A percentile compares a stretch with the other conserved stretches of the same genome.
These are phyloP conservation scores for Gardenia jasminoides DNA, from an alignment of 257 asterid species.

Conservation along the genomic window DNA sequence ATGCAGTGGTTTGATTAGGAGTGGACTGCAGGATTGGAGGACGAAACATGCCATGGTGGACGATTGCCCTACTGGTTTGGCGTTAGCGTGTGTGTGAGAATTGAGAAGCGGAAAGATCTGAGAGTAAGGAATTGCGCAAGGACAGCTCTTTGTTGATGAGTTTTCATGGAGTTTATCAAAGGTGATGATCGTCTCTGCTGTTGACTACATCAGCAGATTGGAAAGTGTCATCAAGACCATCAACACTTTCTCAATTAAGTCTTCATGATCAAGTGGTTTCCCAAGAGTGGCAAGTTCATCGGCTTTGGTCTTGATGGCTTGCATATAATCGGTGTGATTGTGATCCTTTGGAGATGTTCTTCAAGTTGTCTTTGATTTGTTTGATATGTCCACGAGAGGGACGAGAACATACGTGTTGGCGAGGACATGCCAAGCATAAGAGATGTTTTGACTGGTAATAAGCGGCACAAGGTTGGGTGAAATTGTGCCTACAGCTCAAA, in stretches of 20 bases:
- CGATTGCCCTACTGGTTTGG: too few relatives aligned
- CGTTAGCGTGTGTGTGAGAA: too few relatives aligned
- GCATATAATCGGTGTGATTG: neutral
- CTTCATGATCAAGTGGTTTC: conserved; percentile 5
- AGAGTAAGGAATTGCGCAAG: neutral
- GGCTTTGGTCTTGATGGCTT: neutral
- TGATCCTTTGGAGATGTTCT: neutral
- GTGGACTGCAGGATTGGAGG: too few relatives aligned
- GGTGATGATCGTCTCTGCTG: neutral
- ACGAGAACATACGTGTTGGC: neutral
- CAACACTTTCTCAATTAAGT: neutral
- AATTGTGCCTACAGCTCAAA: too few relatives aligned
- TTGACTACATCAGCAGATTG: neutral
- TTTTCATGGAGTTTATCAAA: conserved; percentile 10
- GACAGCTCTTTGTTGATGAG: conserved; percentile 1
- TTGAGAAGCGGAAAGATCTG: too few relatives aligned
- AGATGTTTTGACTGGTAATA: too few relatives aligned
- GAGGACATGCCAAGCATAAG: neutral
- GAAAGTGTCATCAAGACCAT: conserved; percentile 1
- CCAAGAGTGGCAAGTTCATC: neutral
- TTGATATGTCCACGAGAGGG: conserved; percentile 13
- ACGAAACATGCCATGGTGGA: too few relatives aligned
- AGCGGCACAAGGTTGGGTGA: too few relatives aligned
- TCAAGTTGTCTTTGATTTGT: neutral
- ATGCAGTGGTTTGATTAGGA: too few relatives aligned